Base-by-base conservation (phyloP, 1,284 basidiomycete genomes). In the Fomitopsis schrenkii region DNA sequence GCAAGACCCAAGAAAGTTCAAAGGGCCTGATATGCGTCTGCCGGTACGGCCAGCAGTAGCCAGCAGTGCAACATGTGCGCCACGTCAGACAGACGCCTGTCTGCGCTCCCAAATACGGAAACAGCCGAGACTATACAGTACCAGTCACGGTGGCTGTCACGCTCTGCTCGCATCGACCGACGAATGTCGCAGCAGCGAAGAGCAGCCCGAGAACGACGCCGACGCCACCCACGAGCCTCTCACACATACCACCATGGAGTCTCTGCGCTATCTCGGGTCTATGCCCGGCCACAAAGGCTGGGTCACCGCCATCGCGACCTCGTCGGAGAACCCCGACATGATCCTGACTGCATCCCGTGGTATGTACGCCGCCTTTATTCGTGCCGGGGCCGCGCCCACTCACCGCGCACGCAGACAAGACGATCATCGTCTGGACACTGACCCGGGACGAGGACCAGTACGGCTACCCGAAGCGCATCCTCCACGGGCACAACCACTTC, bases 401-500 rank as follows among this genome's bases (percentile, higher is more conserved):
- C 46, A 59, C 62, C 17, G 19, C 22, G 63, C 40, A 57, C 46
- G 10, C 72, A 95, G 97, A 99, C 91, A 98, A 98, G 88, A 98
- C 95, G 65, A 94, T 99, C 84, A 98, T 99, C 75, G 95, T 98
- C 76, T 99, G 97, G 97, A 92, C 96, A 78, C 85, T 99, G 73
- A 97, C 95, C 70, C 94, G 97, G 68, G 95, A 97, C 70, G 97
- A 99, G 66, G 87, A 91, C 74, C 81, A 87, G 60, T 96, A 95
- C 76, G 95, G 95, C 61, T 96, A 90, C 83, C 95, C 96, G 67
- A 99, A 98, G 84, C 91, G 92, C 74, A 94, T 98, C 76, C 90
- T 99, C 67, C 92, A 95, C 78, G 97, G 97, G 68, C 97, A 99
- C 87, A 98, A 98, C 84, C 96, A 98, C 86, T 99, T 99, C 76